phyloP scores from a whole-genome alignment of 2,329 filamentous ascomycete species.

The Trichophyton benhamiae region DNA sequence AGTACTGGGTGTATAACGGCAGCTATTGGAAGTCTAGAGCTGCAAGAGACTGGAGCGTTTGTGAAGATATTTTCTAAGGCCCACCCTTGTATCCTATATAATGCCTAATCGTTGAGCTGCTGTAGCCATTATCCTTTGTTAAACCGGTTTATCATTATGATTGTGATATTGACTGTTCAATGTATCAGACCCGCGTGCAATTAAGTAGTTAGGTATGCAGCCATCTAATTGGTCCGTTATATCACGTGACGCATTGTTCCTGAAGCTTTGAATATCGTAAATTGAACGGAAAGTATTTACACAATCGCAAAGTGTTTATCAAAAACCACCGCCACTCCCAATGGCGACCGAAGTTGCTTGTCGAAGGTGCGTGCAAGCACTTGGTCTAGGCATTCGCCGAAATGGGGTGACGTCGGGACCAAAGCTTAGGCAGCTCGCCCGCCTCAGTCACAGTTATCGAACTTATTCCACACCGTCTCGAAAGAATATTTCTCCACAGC shows the following conservation, averaged over 20 bases:
- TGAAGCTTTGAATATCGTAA: background rate
- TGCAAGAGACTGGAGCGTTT: constrained; percentile 54
- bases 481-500: constrained; percentile 7
- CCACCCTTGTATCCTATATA: background rate
- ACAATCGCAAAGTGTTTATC: background rate
- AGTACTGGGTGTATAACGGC: constrained; percentile 80
- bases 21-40: constrained; percentile 70
- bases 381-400: constrained; percentile 21
- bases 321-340: constrained; percentile 6
- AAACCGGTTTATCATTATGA: too few species aligned
- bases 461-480: constrained; percentile 16
- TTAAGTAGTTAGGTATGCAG: too few species aligned
- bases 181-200: too few species aligned
- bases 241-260: background rate
- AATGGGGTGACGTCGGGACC: constrained; percentile 16
- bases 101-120: background rate
- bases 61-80: constrained; percentile 58
- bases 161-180: too few species aligned
- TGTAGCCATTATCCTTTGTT: too few species aligned
- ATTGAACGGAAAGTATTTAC: background rate
- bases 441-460: constrained; percentile 21
- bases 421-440: constrained; percentile 15
- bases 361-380: constrained; percentile 28
- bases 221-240: too few species aligned
- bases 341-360: constrained; percentile 33